Evolutionary conservation across 306 rosid genomes (phyloP).

Genomic region (Astragalus glycyphyllos): DNA sequence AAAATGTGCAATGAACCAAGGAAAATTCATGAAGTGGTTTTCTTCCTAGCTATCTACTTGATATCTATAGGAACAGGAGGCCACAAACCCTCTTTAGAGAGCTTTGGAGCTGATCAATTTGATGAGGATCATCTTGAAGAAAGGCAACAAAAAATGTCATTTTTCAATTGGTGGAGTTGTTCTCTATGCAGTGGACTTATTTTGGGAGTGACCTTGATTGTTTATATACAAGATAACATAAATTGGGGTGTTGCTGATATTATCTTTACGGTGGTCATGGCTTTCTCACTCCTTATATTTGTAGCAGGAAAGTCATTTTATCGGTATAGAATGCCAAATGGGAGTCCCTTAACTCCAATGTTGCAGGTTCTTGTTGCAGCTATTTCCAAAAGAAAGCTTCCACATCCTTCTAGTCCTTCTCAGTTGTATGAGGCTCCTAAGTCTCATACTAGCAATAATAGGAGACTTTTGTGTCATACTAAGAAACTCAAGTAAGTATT

Average conservation of each 20-base stretch:
- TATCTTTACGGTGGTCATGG: slow-evolving; percentile 71
- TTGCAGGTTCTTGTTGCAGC: slow-evolving; percentile 89
- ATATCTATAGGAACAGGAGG: slow-evolving; percentile 91
- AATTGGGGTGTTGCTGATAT: slow-evolving; percentile 82
- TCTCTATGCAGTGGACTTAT: slow-evolving; percentile 80
- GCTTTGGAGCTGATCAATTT: slow-evolving; percentile 96
- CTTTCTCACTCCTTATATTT: slow-evolving; percentile 68
- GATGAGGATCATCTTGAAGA: slow-evolving; percentile 75
- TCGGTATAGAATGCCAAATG: slow-evolving; percentile 65
- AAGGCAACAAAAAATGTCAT: slow-evolving; percentile 84
- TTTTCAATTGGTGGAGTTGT: slow-evolving; percentile 96
- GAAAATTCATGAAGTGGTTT: slow-evolving; percentile 69
- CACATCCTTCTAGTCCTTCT: slow-evolving; percentile 62
- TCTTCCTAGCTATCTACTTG: slow-evolving; percentile 79
- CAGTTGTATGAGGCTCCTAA: slow-evolving; percentile 65
- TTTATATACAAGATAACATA: slow-evolving; percentile 78
- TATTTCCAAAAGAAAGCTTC: slow-evolving; percentile 64
- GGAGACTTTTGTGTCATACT: slow-evolving; percentile 78
- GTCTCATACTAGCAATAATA: slow-evolving; percentile 35
- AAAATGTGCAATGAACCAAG: slow-evolving; percentile 60
- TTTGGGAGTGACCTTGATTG: slow-evolving; percentile 82
- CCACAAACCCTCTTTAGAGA: slow-evolving; percentile 86
- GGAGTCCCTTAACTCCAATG: slow-evolving; percentile 97
- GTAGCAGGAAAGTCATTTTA: slow-evolving; percentile 68
- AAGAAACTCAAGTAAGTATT: slow-evolving; percentile 68